Evolutionary conservation across 768 basidiomycete species (phyloP).

Genomic region (Boletus tylopilopsis): DNA sequence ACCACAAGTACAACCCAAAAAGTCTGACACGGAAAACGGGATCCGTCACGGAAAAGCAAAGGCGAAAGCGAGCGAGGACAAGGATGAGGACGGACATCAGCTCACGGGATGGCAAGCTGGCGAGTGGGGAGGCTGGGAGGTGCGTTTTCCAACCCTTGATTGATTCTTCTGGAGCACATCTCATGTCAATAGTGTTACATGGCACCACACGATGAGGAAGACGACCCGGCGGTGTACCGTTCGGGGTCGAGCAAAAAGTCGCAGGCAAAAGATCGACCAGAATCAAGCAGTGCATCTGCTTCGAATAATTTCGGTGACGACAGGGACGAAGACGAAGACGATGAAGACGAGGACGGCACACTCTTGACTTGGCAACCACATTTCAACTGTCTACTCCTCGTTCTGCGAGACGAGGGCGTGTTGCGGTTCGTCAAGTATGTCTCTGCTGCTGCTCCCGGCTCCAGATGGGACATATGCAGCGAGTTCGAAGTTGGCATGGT

Average conservation of each 20-base stretch:
- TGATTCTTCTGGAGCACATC: not conserved
- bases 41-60: constrained; percentile 27
- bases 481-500: constrained; percentile 91
- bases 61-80: constrained; percentile 26
- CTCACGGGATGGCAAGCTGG: constrained; percentile 62
- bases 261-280: constrained; percentile 15
- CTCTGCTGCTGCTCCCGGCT: constrained; percentile 82
- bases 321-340: constrained; percentile 29
- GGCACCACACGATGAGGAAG: constrained; percentile 91
- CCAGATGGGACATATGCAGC: constrained; percentile 89
- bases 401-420: constrained; percentile 88
- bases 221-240: constrained; percentile 93
- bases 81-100: constrained; percentile 27
- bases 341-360: constrained; percentile 64
- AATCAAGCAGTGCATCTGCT: constrained; percentile 14
- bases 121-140: constrained; percentile 95
- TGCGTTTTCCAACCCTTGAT: constrained; percentile 29
- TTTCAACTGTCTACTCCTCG: constrained; percentile 86
- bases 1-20: constrained; percentile 44
- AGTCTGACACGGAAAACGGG: constrained; percentile 10
- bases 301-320: constrained; percentile 8
- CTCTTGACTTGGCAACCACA: constrained; percentile 83
- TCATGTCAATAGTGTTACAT: constrained; percentile 70
- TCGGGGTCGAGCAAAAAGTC: constrained; percentile 44
- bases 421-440: constrained; percentile 97